Percentiles rank a stretch among this genome's conserved stretches.
Evolutionary conservation across 1,139 yeast genomes (phyloP).

Genomic region (Yamadazyma aaseri): DNA sequence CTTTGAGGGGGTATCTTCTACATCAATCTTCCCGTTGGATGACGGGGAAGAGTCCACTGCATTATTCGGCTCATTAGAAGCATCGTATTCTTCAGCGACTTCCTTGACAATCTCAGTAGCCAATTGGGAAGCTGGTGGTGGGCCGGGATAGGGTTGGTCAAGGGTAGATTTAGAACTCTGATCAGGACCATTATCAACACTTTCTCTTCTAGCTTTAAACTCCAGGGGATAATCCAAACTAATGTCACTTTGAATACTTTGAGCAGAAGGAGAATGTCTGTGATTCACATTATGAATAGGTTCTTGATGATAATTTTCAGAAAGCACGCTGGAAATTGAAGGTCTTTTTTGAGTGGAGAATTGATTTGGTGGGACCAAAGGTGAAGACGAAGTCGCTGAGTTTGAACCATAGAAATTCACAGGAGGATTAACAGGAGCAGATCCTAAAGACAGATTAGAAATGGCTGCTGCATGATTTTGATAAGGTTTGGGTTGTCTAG

Average conservation of each 20-base stretch:
- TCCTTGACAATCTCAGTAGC: neutral
- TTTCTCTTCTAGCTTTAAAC: constrained; percentile 21
- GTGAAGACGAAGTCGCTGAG: neutral
- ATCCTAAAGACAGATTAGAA: constrained; percentile 14
- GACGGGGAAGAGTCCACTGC: no score
- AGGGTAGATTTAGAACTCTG: neutral
- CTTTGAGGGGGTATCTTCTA: constrained; percentile 1
- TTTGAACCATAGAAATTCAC: neutral
- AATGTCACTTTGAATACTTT: constrained; percentile 34
- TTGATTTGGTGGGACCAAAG: constrained; percentile 1
- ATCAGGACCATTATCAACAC: constrained; percentile 6
- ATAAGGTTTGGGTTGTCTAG: constrained; percentile 10
- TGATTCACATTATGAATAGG: constrained; percentile 5
- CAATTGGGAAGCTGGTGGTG: neutral
- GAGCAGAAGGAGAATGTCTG: constrained; percentile 25
- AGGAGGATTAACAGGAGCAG: constrained; percentile 1
- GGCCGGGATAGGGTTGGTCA: neutral
- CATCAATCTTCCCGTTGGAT: constrained; percentile 6
- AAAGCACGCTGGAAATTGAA: constrained; percentile 25
- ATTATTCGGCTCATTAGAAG: no score
- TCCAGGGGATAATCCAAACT: constrained; percentile 33
- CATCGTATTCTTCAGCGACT: neutral
- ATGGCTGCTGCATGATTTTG: constrained; percentile 14
- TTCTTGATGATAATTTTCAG: constrained; percentile 22
- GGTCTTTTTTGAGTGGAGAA: constrained; percentile 17